Evolutionary conservation across 1,139 yeast species (phyloP), one percentile per base, ranked within the genome.

Genomic region (Pichia sp.): DNA sequence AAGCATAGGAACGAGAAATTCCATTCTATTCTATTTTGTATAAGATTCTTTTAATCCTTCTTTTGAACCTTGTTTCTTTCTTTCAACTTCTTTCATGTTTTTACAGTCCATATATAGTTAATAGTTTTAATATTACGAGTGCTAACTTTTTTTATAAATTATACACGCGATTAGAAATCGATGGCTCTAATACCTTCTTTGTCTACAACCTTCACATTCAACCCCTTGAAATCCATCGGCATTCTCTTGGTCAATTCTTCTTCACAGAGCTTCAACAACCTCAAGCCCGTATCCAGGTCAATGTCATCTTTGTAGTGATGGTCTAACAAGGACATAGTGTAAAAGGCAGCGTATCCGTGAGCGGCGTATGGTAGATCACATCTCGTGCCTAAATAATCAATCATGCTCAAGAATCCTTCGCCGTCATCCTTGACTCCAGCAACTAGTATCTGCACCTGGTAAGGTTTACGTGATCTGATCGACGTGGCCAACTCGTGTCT

Each of bases 321-420:
- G 72, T 93, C 99, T 62, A 95, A 77, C 58, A 93, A 74, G 3
- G 99, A 87, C 68, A 89, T 79, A 44, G 96, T 84, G 70, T 93
- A 93, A 70, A 90, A 95, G 2, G 95, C 96, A 36, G 99, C 96
- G 65, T 95, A 93, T 2, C 99, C 99, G 66, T 90, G 96, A 2
- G 96, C 96, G 12, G 96, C 97, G 66, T 95, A 93, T 21, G 99
- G 98, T 55, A 93, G 75, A 56, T 85, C 89, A 18, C 85, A 96
- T 60, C 85, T 82, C 3, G 99, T 89, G 3, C 99, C 99, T 63
- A 95, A 74, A 68, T 93, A 93, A 68, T 93, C 99, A 61, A 95
- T 87, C 85, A 95, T 90, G 66, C 87, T 84, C 66, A 93, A 78
- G 46, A 82, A 75, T 36, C 98, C 91, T 61, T 80, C 85, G 21